phyloP scores from a whole-genome alignment of 2,329 filamentous ascomycete genomes.

The Setomelanomma holmii region DNA sequence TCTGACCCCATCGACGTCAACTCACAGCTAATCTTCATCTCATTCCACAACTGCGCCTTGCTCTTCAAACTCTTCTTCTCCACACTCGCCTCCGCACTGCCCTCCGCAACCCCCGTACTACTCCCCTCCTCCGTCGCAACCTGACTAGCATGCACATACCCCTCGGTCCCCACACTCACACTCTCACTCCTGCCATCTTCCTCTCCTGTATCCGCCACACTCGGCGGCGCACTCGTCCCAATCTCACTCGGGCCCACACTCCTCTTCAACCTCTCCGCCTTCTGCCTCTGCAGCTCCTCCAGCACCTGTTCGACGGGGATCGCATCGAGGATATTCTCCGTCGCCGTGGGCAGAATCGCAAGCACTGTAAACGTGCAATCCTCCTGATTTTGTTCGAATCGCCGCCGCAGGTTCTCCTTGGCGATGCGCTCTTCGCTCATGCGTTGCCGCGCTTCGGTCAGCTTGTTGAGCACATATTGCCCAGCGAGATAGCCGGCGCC shows the following conservation, averaged over 20 bases:
- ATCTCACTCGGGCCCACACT: slow-evolving; percentile 64
- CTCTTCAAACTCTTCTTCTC: slow-evolving; percentile 70
- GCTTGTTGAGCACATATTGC: slow-evolving; percentile 90
- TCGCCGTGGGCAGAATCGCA: slow-evolving; percentile 90
- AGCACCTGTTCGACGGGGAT: slow-evolving; percentile 93
- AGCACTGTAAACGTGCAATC: slow-evolving; percentile 98
- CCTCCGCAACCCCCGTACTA: slow-evolving; percentile 43
- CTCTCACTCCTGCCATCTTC: slow-evolving; percentile 85
- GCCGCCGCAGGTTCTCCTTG: slow-evolving; percentile 92
- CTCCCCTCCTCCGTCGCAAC: slow-evolving; percentile 60
- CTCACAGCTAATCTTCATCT: slow-evolving; percentile 93
- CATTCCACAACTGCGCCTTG: slow-evolving; percentile 95
- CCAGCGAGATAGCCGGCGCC: slow-evolving; percentile 91
- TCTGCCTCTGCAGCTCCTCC: slow-evolving; percentile 92
- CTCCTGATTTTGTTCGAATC: slow-evolving; percentile 98
- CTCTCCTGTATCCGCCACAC: slow-evolving; percentile 67
- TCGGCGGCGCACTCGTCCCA: slow-evolving; percentile 67
- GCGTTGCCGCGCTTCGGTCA: slow-evolving; percentile 91
- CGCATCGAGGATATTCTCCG: slow-evolving; percentile 84
- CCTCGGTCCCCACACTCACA: slow-evolving; percentile 78
- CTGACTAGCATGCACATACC: slow-evolving; percentile 84
- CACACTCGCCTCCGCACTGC: slow-evolving; percentile 50
- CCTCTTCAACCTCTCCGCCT: slow-evolving; percentile 72
- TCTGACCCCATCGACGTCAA: slow-evolving; percentile 21
- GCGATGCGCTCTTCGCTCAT: slow-evolving; percentile 96